These are phyloP conservation scores for Fusarium cicatricum DNA, from an alignment of 2,329 filamentous ascomycete genomes.

Conservation along the genomic window DNA sequence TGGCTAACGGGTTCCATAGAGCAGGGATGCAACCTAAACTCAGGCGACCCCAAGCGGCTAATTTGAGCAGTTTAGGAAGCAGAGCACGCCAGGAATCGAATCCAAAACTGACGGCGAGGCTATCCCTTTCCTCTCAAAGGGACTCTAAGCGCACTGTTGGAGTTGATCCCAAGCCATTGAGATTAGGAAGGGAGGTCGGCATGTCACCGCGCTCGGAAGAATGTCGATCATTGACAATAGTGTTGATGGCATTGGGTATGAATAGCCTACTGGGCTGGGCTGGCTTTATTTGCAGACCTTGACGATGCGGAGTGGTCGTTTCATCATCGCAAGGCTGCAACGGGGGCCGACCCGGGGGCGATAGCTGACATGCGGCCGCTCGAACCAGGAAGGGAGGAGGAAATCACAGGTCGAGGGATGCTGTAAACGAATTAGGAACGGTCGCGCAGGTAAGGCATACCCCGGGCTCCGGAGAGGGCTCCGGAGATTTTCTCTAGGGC, in stretches of 20 bases:
- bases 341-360: conserved; percentile 11
- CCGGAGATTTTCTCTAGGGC: conserved; percentile 30
- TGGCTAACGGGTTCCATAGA: conserved; percentile 4
- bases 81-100: not conserved
- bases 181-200: conserved; percentile 28
- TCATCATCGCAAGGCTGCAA: conserved; percentile 29
- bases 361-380: conserved; percentile 29
- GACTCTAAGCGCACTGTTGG: conserved; percentile 8
- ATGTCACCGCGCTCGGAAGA: conserved; percentile 21
- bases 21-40: conserved; percentile 5
- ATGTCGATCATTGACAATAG: conserved; percentile 16
- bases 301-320: conserved; percentile 26
- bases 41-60: not conserved
- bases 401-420: not conserved
- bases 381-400: conserved; percentile 10
- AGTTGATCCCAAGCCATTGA: conserved; percentile 16
- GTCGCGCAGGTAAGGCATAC: conserved; percentile 1
- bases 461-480: conserved; percentile 21
- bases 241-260: conserved; percentile 3
- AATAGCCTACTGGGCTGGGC: conserved; percentile 2
- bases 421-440: conserved; percentile 14
- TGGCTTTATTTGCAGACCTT: conserved; percentile 3
- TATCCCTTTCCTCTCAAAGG: conserved; percentile 12
- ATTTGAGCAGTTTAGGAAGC: not conserved
- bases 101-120: not conserved